Conservation (phyloP, 768 basidiomycete genomes). For the Gelatoporia subvermispora region DNA sequence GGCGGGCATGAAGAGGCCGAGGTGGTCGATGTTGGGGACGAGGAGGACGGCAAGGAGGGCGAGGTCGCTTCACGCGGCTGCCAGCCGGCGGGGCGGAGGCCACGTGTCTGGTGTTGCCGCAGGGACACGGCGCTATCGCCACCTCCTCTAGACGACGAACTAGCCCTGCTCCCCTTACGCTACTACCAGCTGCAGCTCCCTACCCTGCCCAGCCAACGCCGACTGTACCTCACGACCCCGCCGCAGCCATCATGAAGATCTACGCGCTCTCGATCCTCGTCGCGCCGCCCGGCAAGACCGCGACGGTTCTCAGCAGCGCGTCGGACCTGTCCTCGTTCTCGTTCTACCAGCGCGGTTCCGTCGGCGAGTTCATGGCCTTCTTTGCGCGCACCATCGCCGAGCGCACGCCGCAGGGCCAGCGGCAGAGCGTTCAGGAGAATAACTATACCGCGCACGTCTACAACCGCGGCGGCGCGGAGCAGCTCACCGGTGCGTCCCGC, state of each 20-base stretch:
- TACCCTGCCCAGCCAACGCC: neutral
- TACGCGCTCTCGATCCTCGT: slow-evolving; percentile 74
- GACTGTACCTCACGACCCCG: no score
- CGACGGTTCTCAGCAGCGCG: slow-evolving; percentile 60
- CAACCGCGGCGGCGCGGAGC: slow-evolving; percentile 82
- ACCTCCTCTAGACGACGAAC: no score
- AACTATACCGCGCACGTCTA: slow-evolving; percentile 91
- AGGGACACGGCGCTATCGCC: no score
- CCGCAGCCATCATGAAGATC: slow-evolving; percentile 66
- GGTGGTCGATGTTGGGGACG: neutral
- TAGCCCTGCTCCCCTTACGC: no score
- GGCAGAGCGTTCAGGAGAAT: slow-evolving; percentile 94
- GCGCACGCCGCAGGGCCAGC: slow-evolving; percentile 79
- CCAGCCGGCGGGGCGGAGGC: no score
- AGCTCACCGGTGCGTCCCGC: slow-evolving; percentile 78
- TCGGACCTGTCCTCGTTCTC: slow-evolving; percentile 87
- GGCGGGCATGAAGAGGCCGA: neutral
- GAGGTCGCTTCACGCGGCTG: no score
- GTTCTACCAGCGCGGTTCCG: slow-evolving; percentile 87
- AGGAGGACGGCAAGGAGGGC: neutral
- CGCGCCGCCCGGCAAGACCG: slow-evolving; percentile 58
- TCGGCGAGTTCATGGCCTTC: slow-evolving; percentile 91
- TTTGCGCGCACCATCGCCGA: slow-evolving; percentile 91
- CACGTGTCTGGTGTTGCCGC: no score
- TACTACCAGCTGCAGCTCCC: neutral